A percentile compares a stretch with the other conserved stretches of the same genome.
phyloP scores from a whole-genome alignment of 805 yeast species.

The Schwanniomyces yamadae region DNA sequence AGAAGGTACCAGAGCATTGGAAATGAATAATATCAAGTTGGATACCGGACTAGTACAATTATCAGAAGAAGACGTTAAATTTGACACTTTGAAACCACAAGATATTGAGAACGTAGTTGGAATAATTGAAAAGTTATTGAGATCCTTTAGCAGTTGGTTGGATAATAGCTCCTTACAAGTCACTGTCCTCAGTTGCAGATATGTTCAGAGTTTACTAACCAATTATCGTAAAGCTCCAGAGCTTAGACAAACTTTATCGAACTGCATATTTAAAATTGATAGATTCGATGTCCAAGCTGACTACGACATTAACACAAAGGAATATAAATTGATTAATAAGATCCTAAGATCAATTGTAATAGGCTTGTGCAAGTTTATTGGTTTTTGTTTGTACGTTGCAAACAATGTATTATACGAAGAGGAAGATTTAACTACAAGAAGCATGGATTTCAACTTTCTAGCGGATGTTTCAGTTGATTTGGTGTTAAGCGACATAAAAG shows the following conservation, averaged over 20 bases:
- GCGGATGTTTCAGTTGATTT: slow-evolving; percentile 19
- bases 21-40: slow-evolving; percentile 64
- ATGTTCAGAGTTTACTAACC: slow-evolving; percentile 58
- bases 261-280: slow-evolving; percentile 13
- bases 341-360: slow-evolving; percentile 51
- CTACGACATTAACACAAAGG: slow-evolving; percentile 12
- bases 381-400: slow-evolving; percentile 46
- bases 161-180: slow-evolving; percentile 72
- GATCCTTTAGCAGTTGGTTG: slow-evolving; percentile 69
- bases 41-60: slow-evolving; percentile 73
- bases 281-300: slow-evolving; percentile 11
- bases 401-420: slow-evolving; percentile 68
- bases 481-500: slow-evolving; percentile 29
- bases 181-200: slow-evolving; percentile 72
- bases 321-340: slow-evolving; percentile 41
- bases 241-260: slow-evolving; percentile 6
- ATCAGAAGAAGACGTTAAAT: slow-evolving; percentile 42
- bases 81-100: slow-evolving; percentile 42
- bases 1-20: slow-evolving; percentile 88
- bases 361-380: slow-evolving; percentile 56
- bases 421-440: slow-evolving; percentile 68
- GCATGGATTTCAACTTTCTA: slow-evolving; percentile 49
- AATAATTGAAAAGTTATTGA: slow-evolving; percentile 53
- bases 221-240: slow-evolving; percentile 30
- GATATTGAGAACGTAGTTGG: slow-evolving; percentile 44